Conservation (phyloP, 139 green algal species). For the Monoraphidium neglectum region DNA sequence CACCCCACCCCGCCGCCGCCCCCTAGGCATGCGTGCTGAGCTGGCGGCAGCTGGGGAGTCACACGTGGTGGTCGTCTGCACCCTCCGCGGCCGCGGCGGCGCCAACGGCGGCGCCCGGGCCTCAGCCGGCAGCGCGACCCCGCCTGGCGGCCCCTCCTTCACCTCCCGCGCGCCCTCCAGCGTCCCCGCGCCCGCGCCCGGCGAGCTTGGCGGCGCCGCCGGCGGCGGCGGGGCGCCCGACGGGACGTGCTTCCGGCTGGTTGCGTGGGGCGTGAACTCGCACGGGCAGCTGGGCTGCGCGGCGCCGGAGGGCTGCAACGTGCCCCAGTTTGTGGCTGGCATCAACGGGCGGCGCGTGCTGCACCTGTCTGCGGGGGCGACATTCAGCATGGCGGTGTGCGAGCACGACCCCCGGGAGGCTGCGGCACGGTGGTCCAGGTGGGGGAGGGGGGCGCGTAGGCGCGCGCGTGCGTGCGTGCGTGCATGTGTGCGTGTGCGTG, state of each 20-base stretch:
- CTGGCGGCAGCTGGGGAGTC: conserved; percentile 4
- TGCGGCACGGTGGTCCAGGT: conserved; percentile 18
- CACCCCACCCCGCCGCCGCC: no score
- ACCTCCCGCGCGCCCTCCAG: neutral
- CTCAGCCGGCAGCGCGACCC: no score
- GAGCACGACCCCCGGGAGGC: conserved; percentile 51
- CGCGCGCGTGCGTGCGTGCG: no score
- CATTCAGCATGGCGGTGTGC: conserved; percentile 69
- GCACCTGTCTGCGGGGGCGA: conserved; percentile 63
- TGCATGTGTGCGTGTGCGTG: neutral
- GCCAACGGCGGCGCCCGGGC: no score
- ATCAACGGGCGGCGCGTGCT: conserved; percentile 47
- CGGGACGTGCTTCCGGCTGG: conserved; percentile 48
- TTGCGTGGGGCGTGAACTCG: conserved; percentile 71
- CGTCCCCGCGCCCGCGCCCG: neutral
- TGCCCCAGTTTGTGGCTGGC: neutral
- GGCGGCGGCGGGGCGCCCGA: no score
- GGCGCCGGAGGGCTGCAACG: conserved; percentile 41
- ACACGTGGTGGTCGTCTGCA: conserved; percentile 4
- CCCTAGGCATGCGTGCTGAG: neutral
- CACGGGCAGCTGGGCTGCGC: conserved; percentile 76
- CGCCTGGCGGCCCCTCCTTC: no score
- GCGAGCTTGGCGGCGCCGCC: conserved; percentile 2
- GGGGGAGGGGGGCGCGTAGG: no score
- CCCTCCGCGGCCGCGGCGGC: no score